Base-by-base conservation (phyloP, 495 filamentous ascomycete genomes). In the Letharia lupina region DNA sequence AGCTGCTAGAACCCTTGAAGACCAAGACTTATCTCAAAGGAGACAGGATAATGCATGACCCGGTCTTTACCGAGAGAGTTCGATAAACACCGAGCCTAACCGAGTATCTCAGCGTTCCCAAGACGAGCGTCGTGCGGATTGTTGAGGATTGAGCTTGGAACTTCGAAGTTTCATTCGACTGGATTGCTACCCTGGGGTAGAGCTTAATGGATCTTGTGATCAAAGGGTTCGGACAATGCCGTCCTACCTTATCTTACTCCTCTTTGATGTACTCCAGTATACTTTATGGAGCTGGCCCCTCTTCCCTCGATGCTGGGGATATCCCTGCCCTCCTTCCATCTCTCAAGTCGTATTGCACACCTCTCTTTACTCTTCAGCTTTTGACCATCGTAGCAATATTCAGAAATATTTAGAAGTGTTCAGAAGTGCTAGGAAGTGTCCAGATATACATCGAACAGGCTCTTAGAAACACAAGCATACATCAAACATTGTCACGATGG, bases 11-110 rank as follows among this genome's bases (percentile, higher is more conserved):
- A 42, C 10, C 40, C 40, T 47, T 9, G 45, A n/a, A 6, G 20
- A n/a, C 2, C 18, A 47, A 47, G 20, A n/a, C 18, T 47, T 54
- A 15, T 33, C 50, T 54, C 11, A 16, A 54, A 54, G 13, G 28
- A 54, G 50, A 54, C 50, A 33, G 28, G 3, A 12, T 12, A 54
- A 54, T 54, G 50, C 50, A 33, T 37, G 13, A 37, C 39, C 54
- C 54, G 54, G 54, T 8, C 54, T 57, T 57, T 57, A 57, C 54
- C 54, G 54, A 57, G 54, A 37, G 23, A 15, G 10, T 3, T 57
- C 12, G 54, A 10, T 56, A 2, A 37, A 56, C 13, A 56, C 54
- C 54, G 54, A 57, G 54, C 54, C 16, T 57, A 57, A 33, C 54
- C 54, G 54, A 18, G 7, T 9, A 31, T 33, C 6, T 31, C 23